Evolutionary conservation across 148 eudicot species (phyloP), one percentile per base, ranked within the genome.

Genomic region (Dysphania ambrosioides): DNA sequence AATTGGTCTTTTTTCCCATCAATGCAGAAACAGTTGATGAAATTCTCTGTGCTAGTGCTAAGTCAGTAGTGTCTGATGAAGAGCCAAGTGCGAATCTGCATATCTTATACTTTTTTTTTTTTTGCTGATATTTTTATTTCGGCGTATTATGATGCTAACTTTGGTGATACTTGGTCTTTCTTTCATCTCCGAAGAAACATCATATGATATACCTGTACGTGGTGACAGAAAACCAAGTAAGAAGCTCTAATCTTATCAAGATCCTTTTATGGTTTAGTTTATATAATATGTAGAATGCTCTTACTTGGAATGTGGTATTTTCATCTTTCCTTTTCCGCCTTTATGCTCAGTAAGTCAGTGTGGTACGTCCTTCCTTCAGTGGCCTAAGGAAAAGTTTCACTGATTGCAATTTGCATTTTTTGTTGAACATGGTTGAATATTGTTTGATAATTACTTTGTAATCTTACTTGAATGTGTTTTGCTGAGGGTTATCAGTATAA

Each of bases 41-140:
- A 75, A 77, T 79, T 81, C 85, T 81, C 23, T 85, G 90, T 74
- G 72, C 70, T 27, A 27, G 75, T 63, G 27, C 62, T 80, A 83
- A 81, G 78, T 75, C 66, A 19, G 79, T 41, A 31, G 57, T 82
- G 42, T 57, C 81, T 55, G 74, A 76, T 51, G 78, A 65, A 57
- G 73, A 76, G 70, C 21, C 68, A 62, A 79, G 89, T 80, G 81
- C 77, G 78, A 53, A 32, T 26, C 61, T 61, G 29, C 51, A 30
- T 61, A 55, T 18, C n/a, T 23, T 21, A 63, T 5, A 38, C 10
- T 38, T 31, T 75, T 9, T 36, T 12, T 23, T 30, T 2, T 53
- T 16, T 74, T 36, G 6, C n/a, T n/a, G n/a, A n/a, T n/a, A 9
- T 58, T 26, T 15, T 26, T 60, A 2, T 67, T 38, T 59, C 57